A percentile compares a stretch with the other conserved stretches of the same genome.
phyloP scores from a whole-genome alignment of 2,329 filamentous ascomycete species.

The Talaromyces piceae region DNA sequence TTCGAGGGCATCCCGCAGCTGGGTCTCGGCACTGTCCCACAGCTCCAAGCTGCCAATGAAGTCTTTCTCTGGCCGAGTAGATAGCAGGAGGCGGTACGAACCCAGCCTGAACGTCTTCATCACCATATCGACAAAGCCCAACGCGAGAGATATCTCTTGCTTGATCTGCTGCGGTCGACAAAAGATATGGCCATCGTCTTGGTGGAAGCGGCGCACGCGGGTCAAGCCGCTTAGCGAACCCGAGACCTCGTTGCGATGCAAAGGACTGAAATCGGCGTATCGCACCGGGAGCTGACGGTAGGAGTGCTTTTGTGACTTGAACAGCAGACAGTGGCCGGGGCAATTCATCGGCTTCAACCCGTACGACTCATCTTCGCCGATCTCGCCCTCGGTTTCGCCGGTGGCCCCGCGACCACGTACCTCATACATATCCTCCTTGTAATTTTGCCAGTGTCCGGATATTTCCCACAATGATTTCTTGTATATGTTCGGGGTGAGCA shows the following conservation, averaged over 20 bases:
- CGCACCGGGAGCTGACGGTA: conserved; percentile 76
- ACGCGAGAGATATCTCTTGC: conserved; percentile 63
- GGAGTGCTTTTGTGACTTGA: conserved; percentile 63
- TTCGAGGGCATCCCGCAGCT: conserved; percentile 57
- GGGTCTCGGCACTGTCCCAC: conserved; percentile 61
- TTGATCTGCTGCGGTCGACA: conserved; percentile 70
- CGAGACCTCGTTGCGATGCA: conserved; percentile 81
- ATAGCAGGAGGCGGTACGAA: conserved; percentile 67
- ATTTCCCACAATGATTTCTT: conserved; percentile 80
- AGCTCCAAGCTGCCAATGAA: conserved; percentile 69
- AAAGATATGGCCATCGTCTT: conserved; percentile 88
- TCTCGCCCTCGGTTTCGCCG: conserved; percentile 37
- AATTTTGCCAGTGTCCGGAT: conserved; percentile 82
- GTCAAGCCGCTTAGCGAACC: conserved; percentile 76
- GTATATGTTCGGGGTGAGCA: conserved; percentile 85
- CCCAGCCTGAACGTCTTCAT: conserved; percentile 65
- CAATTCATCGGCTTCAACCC: conserved; percentile 92
- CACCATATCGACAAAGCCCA: conserved; percentile 66
- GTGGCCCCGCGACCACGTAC: conserved; percentile 51
- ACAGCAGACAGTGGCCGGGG: conserved; percentile 79
- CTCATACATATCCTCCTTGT: conserved; percentile 86
- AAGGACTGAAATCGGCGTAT: conserved; percentile 77
- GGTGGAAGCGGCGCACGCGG: conserved; percentile 77
- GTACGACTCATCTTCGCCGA: conserved; percentile 61
- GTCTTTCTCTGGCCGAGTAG: conserved; percentile 67